Conservation (phyloP, 164 flowering plant genomes). For the Tinospora cordifolia region DNA sequence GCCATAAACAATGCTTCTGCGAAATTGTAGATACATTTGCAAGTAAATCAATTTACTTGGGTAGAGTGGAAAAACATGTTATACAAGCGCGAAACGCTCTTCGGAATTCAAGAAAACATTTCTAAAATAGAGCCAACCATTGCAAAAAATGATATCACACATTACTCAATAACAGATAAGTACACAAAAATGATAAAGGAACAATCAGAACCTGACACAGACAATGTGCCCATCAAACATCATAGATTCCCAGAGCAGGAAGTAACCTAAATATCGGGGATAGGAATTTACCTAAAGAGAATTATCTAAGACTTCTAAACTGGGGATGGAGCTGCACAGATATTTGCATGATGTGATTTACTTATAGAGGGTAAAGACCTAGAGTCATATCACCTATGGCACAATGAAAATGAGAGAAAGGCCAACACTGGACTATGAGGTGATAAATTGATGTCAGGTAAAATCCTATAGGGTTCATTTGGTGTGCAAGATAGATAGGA, state of each 20-base stretch:
- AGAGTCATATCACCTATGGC: too few relatives aligned
- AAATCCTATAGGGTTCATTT: too few relatives aligned
- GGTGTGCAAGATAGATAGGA: too few relatives aligned
- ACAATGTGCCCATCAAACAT: neutral
- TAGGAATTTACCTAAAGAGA: neutral
- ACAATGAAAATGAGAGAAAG: too few relatives aligned
- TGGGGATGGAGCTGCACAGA: neutral
- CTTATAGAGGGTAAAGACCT: too few relatives aligned
- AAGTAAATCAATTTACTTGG: neutral
- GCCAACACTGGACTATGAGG: too few relatives aligned
- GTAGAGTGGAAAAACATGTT: neutral
- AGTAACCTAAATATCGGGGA: neutral
- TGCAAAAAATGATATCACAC: neutral
- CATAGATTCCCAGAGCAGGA: neutral
- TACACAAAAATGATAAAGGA: neutral
- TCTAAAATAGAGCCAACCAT: neutral
- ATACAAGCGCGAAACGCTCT: neutral
- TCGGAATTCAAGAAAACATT: neutral
- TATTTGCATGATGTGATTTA: neutral
- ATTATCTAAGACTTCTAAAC: neutral
- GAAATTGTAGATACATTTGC: constrained; percentile 6
- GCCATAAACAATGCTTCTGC: constrained; percentile 46
- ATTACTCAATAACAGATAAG: neutral
- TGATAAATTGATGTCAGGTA: too few relatives aligned
- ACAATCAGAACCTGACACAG: neutral